phyloP scores from a whole-genome alignment of 2,329 filamentous ascomycete species.

The Stenocarpella maydis region DNA sequence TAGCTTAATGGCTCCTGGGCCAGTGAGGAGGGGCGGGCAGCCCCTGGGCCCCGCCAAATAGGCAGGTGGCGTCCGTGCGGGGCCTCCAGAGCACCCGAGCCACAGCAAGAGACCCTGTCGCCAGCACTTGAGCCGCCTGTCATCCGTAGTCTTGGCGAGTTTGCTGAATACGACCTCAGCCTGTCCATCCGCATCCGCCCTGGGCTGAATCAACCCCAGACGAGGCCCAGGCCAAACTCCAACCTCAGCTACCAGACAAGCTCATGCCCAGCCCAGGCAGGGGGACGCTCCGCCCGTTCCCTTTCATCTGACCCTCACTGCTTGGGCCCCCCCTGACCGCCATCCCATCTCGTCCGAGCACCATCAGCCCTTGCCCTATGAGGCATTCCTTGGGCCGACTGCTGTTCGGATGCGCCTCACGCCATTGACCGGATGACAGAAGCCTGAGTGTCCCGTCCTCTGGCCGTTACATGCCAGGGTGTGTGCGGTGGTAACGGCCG shows the following conservation, averaged over 20 bases:
- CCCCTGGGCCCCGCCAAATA: slow-evolving; percentile 12
- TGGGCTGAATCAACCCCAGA: neutral
- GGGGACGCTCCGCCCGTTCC: neutral
- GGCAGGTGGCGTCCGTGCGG: slow-evolving; percentile 3
- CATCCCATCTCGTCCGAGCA: slow-evolving; percentile 1
- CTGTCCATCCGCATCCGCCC: no score
- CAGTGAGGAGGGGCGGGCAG: slow-evolving; percentile 13
- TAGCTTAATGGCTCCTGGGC: slow-evolving; percentile 29
- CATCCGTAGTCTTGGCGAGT: no score
- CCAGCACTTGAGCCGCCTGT: no score
- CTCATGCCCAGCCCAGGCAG: slow-evolving; percentile 3
- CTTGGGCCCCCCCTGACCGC: slow-evolving; percentile 19
- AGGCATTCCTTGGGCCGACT: neutral
- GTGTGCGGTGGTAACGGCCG: no score
- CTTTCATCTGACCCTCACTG: slow-evolving; percentile 10
- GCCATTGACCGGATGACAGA: neutral
- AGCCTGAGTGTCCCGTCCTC: neutral
- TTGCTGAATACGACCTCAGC: no score
- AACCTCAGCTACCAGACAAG: slow-evolving; percentile 24
- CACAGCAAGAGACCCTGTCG: no score
- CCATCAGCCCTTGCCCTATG: neutral
- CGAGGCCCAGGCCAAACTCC: slow-evolving; percentile 2
- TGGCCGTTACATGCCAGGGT: neutral
- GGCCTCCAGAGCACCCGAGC: no score
- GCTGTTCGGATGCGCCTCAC: neutral